Evolutionary conservation across 495 filamentous ascomycete species (phyloP).

Genomic region (Talaromyces ruber): DNA sequence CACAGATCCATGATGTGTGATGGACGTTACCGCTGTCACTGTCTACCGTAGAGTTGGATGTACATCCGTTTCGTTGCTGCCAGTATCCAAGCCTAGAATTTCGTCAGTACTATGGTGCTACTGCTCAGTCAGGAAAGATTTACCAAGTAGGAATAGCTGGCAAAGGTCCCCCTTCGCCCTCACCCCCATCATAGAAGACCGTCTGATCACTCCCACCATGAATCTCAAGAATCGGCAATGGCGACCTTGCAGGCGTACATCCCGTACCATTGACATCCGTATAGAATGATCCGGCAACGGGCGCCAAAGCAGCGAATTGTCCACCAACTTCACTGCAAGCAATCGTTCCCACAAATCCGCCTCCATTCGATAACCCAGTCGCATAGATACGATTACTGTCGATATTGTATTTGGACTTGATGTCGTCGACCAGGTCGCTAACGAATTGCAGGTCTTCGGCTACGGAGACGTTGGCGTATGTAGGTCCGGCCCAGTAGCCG

Average conservation of each 20-base stretch:
- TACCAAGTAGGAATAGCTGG: slow-evolving; percentile 20
- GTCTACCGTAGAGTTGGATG: background rate
- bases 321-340: slow-evolving; percentile 37
- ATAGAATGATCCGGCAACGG: slow-evolving; percentile 27
- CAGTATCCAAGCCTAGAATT: slow-evolving; percentile 18
- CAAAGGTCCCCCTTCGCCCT: slow-evolving; percentile 23
- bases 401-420: slow-evolving; percentile 36
- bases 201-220: slow-evolving; percentile 36
- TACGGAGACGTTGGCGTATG: slow-evolving; percentile 9
- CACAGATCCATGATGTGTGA: slow-evolving; percentile 22
- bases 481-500: background rate
- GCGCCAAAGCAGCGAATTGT: slow-evolving; percentile 38
- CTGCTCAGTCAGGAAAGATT: too few relatives aligned
- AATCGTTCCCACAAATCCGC: slow-evolving; percentile 43
- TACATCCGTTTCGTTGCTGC: slow-evolving; percentile 24
- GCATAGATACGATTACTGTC: slow-evolving; percentile 45
- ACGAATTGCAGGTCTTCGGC: slow-evolving; percentile 35
- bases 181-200: slow-evolving; percentile 22
- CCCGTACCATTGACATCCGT: slow-evolving; percentile 15
- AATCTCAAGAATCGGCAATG: slow-evolving; percentile 40
- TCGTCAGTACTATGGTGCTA: background rate
- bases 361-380: slow-evolving; percentile 52
- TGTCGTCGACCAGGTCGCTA: slow-evolving; percentile 34
- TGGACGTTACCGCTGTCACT: background rate
- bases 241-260: slow-evolving; percentile 22